Percentiles rank a stretch among this genome's conserved stretches.
These are phyloP conservation scores for Apiotrichum akiyoshidainum DNA, from an alignment of 1,284 basidiomycete species.

Conservation along the genomic window DNA sequence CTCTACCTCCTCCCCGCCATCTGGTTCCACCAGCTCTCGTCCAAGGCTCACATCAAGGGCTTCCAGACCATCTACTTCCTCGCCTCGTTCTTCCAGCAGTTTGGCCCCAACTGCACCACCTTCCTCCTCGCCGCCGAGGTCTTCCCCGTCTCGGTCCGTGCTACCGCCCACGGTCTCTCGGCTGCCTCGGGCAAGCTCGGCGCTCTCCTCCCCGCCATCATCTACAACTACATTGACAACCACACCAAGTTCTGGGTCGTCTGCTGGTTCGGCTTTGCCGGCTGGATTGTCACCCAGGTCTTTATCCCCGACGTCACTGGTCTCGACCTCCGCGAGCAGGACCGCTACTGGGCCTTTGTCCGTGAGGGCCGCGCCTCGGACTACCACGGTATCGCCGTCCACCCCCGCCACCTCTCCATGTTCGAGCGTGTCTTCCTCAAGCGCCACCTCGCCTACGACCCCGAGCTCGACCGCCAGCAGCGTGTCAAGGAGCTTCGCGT, in stretches of 20 bases:
- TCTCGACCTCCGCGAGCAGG: constrained; percentile 57
- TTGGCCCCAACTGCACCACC: constrained; percentile 55
- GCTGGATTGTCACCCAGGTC: constrained; percentile 52
- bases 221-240: constrained; percentile 48
- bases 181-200: constrained; percentile 55
- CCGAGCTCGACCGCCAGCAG: constrained; percentile 54
- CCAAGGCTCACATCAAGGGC: constrained; percentile 45
- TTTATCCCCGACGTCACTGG: constrained; percentile 58
- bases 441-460: constrained; percentile 55
- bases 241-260: constrained; percentile 57
- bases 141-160: constrained; percentile 56
- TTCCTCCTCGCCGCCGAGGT: constrained; percentile 54
- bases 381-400: constrained; percentile 58
- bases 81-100: constrained; percentile 57
- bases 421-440: constrained; percentile 55
- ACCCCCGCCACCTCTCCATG: constrained; percentile 55
- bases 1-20: constrained; percentile 51
- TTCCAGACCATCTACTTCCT: constrained; percentile 57
- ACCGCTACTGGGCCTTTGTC: constrained; percentile 58
- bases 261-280: constrained; percentile 56
- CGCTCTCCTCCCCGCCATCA: constrained; percentile 52
- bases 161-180: constrained; percentile 53
- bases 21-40: constrained; percentile 47
- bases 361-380: constrained; percentile 52
- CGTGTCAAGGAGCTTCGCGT: constrained; percentile 55